Base-by-base conservation (phyloP, 106 monocot genomes). In the Ottelia alismoides region DNA sequence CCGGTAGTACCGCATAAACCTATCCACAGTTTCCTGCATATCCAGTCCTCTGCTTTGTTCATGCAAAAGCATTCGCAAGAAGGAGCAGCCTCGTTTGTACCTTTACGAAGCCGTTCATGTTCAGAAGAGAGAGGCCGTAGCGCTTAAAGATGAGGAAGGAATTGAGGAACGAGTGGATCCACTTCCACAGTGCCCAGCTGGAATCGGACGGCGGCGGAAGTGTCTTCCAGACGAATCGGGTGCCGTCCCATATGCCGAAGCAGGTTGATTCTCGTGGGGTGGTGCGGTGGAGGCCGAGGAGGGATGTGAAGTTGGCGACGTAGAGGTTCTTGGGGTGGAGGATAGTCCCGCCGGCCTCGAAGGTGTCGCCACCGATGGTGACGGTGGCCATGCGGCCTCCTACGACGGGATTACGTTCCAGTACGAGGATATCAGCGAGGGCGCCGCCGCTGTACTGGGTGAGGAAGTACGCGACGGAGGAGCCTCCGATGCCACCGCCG, bases 201-300 rank as follows among this genome's bases (percentile, higher is more conserved):
- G 72, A 68, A 3, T 45, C 22, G 1, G 71, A 46, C 2, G 80
- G 80, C 4, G 90, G 82, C 22, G 59, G 62, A 5, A 86, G 74
- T 22, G 85, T 77, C 73, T 80, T 60, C 66, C 85, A 98, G 18
- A 82, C 72, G 67, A 98, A 98, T 31, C 66, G 43, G 2, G 60
- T 57, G 27, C 98, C 98, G 60, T 90, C 78, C 98, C 98, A 98
- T 18, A 98, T 71, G 30, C 98, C 90, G 24, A 98, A 55, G 79
- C 82, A 82, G 1, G 76, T 29, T 19, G 64, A 28, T 46, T 47
- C 27, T 22, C 40, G 32, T 44, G 47, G 20, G 27, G n/a, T 29
- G 28, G 53, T 2, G 44, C 19, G 58, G 10, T 27, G 52, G 51
- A 98, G 77, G 45, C 71, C 60, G 28, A 98, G 85, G 55, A 79